Conservation (phyloP, 108 stramenopile species). For the Parietichytrium sp. region DNA sequence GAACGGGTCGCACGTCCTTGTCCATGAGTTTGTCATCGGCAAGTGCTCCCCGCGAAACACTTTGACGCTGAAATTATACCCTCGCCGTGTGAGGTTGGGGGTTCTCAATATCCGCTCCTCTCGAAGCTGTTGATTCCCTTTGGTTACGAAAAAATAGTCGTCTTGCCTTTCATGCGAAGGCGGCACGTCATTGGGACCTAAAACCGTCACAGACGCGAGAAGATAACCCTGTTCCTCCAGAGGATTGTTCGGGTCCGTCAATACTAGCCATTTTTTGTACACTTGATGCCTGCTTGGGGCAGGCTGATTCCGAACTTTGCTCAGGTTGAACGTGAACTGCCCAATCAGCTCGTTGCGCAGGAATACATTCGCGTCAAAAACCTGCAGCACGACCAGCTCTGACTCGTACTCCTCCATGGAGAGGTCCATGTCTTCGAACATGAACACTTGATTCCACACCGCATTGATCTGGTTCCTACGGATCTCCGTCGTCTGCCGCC, state of each 20-base stretch:
- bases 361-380: slow-evolving; percentile 17
- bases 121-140: neutral
- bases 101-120: neutral
- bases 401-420: neutral
- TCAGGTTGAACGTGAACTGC: neutral
- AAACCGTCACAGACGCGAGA: neutral
- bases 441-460: slow-evolving; percentile 8
- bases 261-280: neutral
- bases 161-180: slow-evolving; percentile 3
- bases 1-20: neutral
- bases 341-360: slow-evolving; percentile 34
- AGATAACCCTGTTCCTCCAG: slow-evolving; percentile 21
- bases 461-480: slow-evolving; percentile 34
- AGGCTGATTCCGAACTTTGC: neutral
- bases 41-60: slow-evolving; percentile 28
- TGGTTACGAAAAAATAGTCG: neutral
- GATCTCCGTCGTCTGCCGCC: slow-evolving; percentile 18
- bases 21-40: slow-evolving; percentile 8
- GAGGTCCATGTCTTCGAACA: slow-evolving; percentile 1
- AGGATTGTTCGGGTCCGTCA: slow-evolving; percentile 1
- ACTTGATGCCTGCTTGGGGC: slow-evolving; percentile 1
- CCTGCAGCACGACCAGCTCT: slow-evolving; percentile 11
- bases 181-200: neutral
- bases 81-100: neutral
- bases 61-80: slow-evolving; percentile 18